Percentiles rank a stretch among this genome's conserved stretches.
Evolutionary conservation across 495 filamentous ascomycete genomes (phyloP).

Genomic region (Aspergillus hancockii): DNA sequence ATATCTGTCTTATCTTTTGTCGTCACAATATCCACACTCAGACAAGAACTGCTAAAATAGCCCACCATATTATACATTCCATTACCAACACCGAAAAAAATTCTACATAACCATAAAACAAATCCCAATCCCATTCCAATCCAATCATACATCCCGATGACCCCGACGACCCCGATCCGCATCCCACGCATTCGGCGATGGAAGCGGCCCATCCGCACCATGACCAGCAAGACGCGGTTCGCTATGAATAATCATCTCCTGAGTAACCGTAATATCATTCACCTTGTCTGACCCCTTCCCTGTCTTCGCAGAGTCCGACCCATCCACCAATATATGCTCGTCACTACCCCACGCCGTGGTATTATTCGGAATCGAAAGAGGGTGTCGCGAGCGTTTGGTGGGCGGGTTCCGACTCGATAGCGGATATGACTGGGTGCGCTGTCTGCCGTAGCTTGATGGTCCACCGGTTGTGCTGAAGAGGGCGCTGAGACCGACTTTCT

Average conservation of each 20-base stretch:
- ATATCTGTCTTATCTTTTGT: too few relatives aligned
- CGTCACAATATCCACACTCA: too few relatives aligned
- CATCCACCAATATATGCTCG: slow-evolving; percentile 27
- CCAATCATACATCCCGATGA: too few relatives aligned
- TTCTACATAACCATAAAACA: background rate
- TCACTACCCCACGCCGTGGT: slow-evolving; percentile 32
- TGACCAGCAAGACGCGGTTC: slow-evolving; percentile 13
- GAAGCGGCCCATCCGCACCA: background rate
- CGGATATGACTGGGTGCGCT: slow-evolving; percentile 18
- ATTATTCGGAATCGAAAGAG: slow-evolving; percentile 6
- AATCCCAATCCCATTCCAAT: background rate
- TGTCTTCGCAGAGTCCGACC: background rate
- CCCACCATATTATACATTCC: too few relatives aligned
- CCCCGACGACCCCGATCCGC: background rate
- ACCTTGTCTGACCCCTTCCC: background rate
- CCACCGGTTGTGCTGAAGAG: slow-evolving; percentile 31
- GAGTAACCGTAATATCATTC: slow-evolving; percentile 34
- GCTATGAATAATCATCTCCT: slow-evolving; percentile 32
- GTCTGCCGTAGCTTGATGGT: slow-evolving; percentile 6
- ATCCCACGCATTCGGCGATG: slow-evolving; percentile 3
- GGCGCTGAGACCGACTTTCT: slow-evolving; percentile 30
- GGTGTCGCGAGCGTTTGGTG: slow-evolving; percentile 4
- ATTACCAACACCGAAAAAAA: background rate
- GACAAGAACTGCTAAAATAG: too few relatives aligned
- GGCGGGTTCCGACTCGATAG: slow-evolving; percentile 20